These are phyloP conservation scores for Alternaria arborescens DNA, from an alignment of 2,329 filamentous ascomycete species.

Conservation along the genomic window DNA sequence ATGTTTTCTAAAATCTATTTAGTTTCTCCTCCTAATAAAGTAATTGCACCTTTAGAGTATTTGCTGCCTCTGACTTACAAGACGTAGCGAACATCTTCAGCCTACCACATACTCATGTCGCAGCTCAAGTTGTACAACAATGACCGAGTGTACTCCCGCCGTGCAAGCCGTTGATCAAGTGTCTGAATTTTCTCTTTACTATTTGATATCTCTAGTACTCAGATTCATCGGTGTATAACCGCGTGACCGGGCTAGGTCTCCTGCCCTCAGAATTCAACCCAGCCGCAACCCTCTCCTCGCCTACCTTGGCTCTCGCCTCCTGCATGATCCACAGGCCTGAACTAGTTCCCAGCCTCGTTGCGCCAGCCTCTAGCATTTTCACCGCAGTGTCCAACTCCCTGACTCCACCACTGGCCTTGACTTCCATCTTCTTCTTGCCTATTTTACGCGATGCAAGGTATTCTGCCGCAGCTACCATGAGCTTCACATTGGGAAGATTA, in stretches of 20 bases:
- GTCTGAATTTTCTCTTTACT: background rate
- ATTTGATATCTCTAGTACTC: conserved; percentile 8
- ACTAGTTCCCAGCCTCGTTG: conserved; percentile 65
- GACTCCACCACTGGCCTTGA: conserved; percentile 68
- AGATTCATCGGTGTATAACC: conserved; percentile 50
- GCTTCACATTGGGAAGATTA: conserved; percentile 59
- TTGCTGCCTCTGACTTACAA: too few relatives aligned
- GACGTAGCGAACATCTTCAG: background rate
- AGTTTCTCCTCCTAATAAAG: too few relatives aligned
- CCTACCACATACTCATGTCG: background rate
- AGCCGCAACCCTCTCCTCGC: conserved; percentile 32
- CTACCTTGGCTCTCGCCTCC: conserved; percentile 47
- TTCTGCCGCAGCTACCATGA: conserved; percentile 63
- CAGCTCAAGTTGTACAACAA: background rate
- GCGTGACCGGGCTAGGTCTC: conserved; percentile 37
- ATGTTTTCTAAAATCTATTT: too few relatives aligned
- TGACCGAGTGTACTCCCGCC: background rate
- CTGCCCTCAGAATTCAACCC: conserved; percentile 23
- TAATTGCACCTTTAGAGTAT: background rate
- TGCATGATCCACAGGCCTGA: conserved; percentile 64
- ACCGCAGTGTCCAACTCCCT: conserved; percentile 60
- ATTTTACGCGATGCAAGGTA: conserved; percentile 48
- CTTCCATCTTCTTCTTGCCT: conserved; percentile 53
- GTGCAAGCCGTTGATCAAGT: background rate
- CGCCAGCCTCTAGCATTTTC: conserved; percentile 65